phyloP scores from a whole-genome alignment of 768 basidiomycete species.

The Naganishia kalamii region DNA sequence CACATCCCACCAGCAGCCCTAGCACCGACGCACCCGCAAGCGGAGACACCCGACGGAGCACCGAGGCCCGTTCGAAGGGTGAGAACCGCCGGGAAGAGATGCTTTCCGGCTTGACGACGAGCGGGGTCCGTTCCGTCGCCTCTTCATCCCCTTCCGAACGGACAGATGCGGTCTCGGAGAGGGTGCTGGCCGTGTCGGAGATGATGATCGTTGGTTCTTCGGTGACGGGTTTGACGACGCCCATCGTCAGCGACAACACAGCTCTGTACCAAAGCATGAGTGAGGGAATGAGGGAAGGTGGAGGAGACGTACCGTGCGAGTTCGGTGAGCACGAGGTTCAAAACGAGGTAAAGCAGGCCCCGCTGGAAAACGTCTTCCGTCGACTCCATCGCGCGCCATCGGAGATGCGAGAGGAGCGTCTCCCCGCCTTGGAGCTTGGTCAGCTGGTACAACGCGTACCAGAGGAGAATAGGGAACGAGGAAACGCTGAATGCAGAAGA shows the following conservation, averaged over 20 bases:
- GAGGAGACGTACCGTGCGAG: slow-evolving; percentile 31
- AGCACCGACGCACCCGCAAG: slow-evolving; percentile 29
- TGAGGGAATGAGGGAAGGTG: not conserved
- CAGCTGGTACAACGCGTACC: slow-evolving; percentile 28
- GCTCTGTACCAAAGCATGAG: not conserved
- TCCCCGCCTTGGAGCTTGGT: slow-evolving; percentile 16
- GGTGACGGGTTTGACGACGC: not conserved
- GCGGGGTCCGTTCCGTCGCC: slow-evolving; percentile 36
- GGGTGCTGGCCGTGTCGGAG: not conserved
- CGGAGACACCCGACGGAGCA: slow-evolving; percentile 20
- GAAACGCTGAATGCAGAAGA: slow-evolving; percentile 27
- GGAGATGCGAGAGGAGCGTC: slow-evolving; percentile 32
- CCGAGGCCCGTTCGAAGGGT: not conserved
- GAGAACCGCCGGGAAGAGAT: not conserved
- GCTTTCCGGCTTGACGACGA: slow-evolving; percentile 24
- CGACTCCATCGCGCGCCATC: slow-evolving; percentile 38
- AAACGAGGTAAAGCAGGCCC: slow-evolving; percentile 32
- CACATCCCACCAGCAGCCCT: slow-evolving; percentile 36
- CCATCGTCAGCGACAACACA: not conserved
- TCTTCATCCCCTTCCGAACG: slow-evolving; percentile 21
- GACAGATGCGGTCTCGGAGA: slow-evolving; percentile 1
- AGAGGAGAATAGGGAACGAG: slow-evolving; percentile 35
- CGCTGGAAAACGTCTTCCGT: slow-evolving; percentile 25
- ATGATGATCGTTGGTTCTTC: not conserved
- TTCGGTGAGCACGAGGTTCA: slow-evolving; percentile 37